Evolutionary conservation across 2,329 filamentous ascomycete genomes (phyloP).

Genomic region (Epichloe hybrida): DNA sequence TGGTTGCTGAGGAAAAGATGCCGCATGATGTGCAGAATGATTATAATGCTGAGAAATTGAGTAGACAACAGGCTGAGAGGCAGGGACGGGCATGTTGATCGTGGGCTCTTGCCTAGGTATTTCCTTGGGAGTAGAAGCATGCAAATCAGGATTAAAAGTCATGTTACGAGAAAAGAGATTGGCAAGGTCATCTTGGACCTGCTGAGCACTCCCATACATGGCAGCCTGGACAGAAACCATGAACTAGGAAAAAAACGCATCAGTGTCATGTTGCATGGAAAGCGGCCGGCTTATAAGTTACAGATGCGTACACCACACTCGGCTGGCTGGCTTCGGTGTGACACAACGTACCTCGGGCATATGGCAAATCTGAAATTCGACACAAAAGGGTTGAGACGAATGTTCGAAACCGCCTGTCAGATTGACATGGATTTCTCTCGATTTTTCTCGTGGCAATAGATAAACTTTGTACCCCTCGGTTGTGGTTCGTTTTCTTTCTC

Average conservation of each 20-base stretch:
- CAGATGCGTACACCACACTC: background rate
- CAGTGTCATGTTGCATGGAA: background rate
- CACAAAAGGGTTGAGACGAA: background rate
- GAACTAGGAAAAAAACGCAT: slow-evolving; percentile 6
- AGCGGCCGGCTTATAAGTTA: background rate
- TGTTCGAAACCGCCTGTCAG: background rate
- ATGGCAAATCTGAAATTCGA: background rate
- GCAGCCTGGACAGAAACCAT: slow-evolving; percentile 23
- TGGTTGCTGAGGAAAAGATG: slow-evolving; percentile 19
- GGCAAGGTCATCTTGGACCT: slow-evolving; percentile 71
- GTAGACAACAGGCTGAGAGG: slow-evolving; percentile 46
- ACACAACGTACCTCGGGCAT: slow-evolving; percentile 3
- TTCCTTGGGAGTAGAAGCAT: slow-evolving; percentile 11
- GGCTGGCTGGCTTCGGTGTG: background rate
- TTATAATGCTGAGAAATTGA: slow-evolving; percentile 72
- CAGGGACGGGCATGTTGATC: slow-evolving; percentile 12
- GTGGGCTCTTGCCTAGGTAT: slow-evolving; percentile 17
- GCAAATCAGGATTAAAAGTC: slow-evolving; percentile 39
- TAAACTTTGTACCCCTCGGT: background rate
- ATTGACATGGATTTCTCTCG: background rate
- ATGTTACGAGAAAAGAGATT: slow-evolving; percentile 66
- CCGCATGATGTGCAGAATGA: slow-evolving; percentile 53
- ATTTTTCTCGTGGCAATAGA: background rate
- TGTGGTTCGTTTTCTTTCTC: background rate
- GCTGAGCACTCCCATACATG: slow-evolving; percentile 24